phyloP scores from a whole-genome alignment of 2,329 filamentous ascomycete genomes.

The Exophiala sp. region DNA sequence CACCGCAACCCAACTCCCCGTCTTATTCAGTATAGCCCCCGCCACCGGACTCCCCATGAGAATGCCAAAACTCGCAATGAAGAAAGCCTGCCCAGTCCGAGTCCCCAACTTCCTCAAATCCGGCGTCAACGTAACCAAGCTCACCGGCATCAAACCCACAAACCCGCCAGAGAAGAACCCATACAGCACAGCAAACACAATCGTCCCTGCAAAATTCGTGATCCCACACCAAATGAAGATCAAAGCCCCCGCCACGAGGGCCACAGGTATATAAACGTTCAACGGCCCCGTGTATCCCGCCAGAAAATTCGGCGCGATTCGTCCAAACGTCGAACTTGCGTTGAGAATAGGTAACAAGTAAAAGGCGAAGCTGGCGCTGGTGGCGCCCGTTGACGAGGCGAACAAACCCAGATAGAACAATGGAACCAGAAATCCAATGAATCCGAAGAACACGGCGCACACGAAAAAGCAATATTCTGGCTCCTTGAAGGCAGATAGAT shows the following conservation, averaged over 20 bases:
- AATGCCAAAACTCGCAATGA: constrained; percentile 47
- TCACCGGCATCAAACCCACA: constrained; percentile 21
- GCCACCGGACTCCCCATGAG: constrained; percentile 50
- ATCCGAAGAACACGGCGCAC: not conserved
- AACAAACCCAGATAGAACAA: not conserved
- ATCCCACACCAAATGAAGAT: constrained; percentile 22
- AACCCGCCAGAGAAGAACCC: constrained; percentile 27
- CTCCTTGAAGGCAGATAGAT: not conserved
- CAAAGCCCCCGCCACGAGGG: constrained; percentile 14
- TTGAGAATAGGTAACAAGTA: constrained; percentile 28
- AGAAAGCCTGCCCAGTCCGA: constrained; percentile 45
- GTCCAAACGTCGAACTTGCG: constrained; percentile 22
- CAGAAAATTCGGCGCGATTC: constrained; percentile 4
- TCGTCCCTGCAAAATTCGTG: constrained; percentile 10
- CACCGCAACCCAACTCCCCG: too few relatives aligned
- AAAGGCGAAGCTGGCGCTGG: constrained; percentile 5
- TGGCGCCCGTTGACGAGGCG: not conserved
- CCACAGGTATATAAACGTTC: constrained; percentile 23
- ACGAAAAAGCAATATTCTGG: not conserved
- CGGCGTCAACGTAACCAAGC: constrained; percentile 22
- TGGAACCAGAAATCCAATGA: not conserved
- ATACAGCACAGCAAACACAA: constrained; percentile 27
- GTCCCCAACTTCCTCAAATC: constrained; percentile 24
- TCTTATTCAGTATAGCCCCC: constrained; percentile 26
- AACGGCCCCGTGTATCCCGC: constrained; percentile 22